Percentiles rank a stretch among this genome's conserved stretches.
phyloP scores from a whole-genome alignment of 2,329 filamentous ascomycete genomes.

The Sphaerulina musiva region DNA sequence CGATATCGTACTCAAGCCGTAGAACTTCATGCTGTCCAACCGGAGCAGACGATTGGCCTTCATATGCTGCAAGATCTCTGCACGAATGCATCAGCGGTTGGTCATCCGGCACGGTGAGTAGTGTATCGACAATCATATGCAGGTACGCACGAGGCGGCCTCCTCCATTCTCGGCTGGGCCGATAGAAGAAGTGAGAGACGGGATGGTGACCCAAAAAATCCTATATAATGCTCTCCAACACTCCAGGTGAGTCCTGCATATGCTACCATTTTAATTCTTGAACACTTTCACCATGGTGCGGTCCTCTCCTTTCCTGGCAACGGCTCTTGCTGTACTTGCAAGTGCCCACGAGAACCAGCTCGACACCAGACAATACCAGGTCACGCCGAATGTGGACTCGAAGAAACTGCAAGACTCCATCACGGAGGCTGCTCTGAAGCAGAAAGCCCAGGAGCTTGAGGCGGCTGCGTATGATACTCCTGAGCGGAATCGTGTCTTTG shows the following conservation, averaged over 20 bases:
- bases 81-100: neutral
- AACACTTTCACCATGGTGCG: constrained; percentile 10
- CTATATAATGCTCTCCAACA: constrained; percentile 5
- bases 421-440: constrained; percentile 16
- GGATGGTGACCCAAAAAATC: neutral
- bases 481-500: constrained; percentile 36
- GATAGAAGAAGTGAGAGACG: neutral
- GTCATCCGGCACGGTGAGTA: neutral
- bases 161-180: neutral
- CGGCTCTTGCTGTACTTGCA: constrained; percentile 7
- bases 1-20: constrained; percentile 2
- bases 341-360: constrained; percentile 6
- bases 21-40: constrained; percentile 1
- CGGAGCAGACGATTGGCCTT: neutral
- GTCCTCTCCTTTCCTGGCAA: constrained; percentile 4
- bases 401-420: constrained; percentile 20
- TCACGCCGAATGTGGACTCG: constrained; percentile 13
- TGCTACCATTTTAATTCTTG: neutral
- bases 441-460: constrained; percentile 31
- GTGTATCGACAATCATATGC: constrained; percentile 5
- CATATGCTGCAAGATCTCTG: neutral
- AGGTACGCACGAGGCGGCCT: constrained; percentile 7
- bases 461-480: constrained; percentile 36
- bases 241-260: constrained; percentile 8
- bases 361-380: constrained; percentile 5